Percentiles rank a stretch among this genome's conserved stretches.
Evolutionary conservation across 1,284 basidiomycete species (phyloP).

Genomic region (Malassezia nana): DNA sequence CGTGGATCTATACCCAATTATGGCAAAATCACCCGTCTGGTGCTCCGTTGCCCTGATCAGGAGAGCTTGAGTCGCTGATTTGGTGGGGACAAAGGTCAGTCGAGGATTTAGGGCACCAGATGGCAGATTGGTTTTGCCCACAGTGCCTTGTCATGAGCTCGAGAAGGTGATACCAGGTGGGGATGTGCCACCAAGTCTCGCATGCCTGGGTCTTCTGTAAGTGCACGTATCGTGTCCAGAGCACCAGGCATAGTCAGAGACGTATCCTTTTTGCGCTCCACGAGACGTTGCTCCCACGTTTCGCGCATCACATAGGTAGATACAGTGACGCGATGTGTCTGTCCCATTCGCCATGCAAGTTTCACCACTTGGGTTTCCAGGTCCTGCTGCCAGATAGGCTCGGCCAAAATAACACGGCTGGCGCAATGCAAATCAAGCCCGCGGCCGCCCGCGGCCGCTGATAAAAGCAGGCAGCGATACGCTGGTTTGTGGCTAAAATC

Average conservation of each 20-base stretch:
- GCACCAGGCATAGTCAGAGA: neutral
- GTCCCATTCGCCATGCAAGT: conserved; percentile 21
- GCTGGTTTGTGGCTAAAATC: neutral
- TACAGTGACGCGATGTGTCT: conserved; percentile 13
- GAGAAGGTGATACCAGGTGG: neutral
- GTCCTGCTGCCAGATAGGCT: conserved; percentile 18
- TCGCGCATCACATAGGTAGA: conserved; percentile 15
- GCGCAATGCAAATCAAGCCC: conserved; percentile 19
- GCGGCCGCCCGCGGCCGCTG: conserved; percentile 15
- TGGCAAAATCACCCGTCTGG: neutral
- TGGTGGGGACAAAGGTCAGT: neutral
- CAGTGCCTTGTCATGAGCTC: neutral
- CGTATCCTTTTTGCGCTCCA: neutral
- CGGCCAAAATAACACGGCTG: conserved; percentile 15
- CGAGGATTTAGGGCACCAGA: neutral
- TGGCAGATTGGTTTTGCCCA: neutral
- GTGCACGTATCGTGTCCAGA: neutral
- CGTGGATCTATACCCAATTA: conserved; percentile 12
- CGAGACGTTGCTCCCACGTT: conserved; percentile 7
- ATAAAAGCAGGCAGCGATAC: conserved; percentile 16
- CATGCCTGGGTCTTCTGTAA: conserved; percentile 16
- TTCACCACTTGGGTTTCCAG: conserved; percentile 19
- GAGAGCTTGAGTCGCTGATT: neutral
- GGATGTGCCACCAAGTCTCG: conserved; percentile 15
- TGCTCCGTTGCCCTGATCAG: neutral